These are phyloP conservation scores for Eucalyptus paniculata DNA, from an alignment of 345 rosid genomes.

Conservation along the genomic window DNA sequence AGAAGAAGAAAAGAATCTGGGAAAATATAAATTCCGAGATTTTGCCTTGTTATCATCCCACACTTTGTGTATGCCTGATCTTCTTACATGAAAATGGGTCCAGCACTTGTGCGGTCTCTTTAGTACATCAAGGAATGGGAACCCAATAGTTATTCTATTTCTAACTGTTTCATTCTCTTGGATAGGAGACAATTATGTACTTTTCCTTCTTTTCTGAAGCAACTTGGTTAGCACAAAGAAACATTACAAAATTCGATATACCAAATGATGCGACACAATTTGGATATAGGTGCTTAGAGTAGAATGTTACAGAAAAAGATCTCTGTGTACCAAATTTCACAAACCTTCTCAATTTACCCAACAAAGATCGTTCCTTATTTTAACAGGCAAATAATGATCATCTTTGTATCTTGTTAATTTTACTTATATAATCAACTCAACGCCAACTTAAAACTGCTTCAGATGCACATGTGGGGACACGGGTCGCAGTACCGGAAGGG, in stretches of 20 bases:
- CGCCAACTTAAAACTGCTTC: not conserved
- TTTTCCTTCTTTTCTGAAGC: not conserved
- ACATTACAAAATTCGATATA: not conserved
- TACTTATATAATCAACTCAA: not conserved
- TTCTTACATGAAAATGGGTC: not conserved
- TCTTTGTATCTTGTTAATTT: not conserved
- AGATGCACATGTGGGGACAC: constrained; percentile 99
- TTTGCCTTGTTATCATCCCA: not conserved
- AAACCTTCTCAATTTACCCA: not conserved
- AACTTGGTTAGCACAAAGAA: not conserved
- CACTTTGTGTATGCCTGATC: not conserved
- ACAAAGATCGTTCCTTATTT: not conserved
- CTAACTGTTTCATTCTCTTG: not conserved
- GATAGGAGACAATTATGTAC: not conserved
- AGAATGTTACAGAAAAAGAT: not conserved
- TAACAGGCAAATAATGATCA: not conserved
- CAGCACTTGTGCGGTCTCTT: not conserved
- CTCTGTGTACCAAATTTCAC: not conserved
- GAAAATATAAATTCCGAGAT: not conserved
- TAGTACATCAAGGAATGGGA: not conserved
- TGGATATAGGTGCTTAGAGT: not conserved
- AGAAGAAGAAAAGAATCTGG: not conserved
- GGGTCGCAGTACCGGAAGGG: constrained; percentile 87
- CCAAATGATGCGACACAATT: not conserved
- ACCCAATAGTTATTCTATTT: not conserved